Evolutionary conservation across 1,139 yeast species (phyloP), one percentile per base, ranked within the genome.

Genomic region (Eremothecium cymbalariae): DNA sequence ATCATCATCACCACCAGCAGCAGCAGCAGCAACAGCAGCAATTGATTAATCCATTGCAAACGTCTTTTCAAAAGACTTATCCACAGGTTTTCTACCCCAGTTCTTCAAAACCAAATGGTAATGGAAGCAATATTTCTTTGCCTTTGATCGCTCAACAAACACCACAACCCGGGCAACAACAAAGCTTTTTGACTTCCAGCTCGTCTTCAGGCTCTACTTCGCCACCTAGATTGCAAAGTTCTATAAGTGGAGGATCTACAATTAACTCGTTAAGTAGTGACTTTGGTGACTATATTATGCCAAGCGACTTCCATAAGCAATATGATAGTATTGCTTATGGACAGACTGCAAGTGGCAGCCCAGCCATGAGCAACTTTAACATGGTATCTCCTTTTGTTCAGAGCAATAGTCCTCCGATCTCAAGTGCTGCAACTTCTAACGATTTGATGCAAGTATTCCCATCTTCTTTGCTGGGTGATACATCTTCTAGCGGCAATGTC

Each of bases 31-130:
- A 25, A 24, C 24, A 18, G 28, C 39, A 39, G 28, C 38, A 36
- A 22, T 31, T 18, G 19, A 20, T 31, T 28, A 15, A 14, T 9
- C 13, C 34, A 33, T 16, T 24, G 28, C 26, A 30, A 33, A 8
- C 27, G 34, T 11, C 27, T 17, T 33, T 32, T 37, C 21, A 34
- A 21, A 17, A 20, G 16, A 40, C 48, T 1, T 49, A 50, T 26
- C 49, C 56, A 3, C 55, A 50, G 32, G 25, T 48, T 36, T 44
- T 46, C 27, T 46, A 45, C 21, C 25, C 8, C 34, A 47, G 43
- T 24, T 20, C 39, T 8, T 35, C 30, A 14, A 44, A 28, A 11
- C 38, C 34, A 32, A 38, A 32, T 8, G 38, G 47, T 23, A 36
- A 34, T 18, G 38, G 32, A 9, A 43, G 48, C 28, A 36, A 35